Evolutionary conservation across 2,329 filamentous ascomycete genomes (phyloP), one percentile per base, ranked within the genome.

Genomic region (Rutstroemia sp.): DNA sequence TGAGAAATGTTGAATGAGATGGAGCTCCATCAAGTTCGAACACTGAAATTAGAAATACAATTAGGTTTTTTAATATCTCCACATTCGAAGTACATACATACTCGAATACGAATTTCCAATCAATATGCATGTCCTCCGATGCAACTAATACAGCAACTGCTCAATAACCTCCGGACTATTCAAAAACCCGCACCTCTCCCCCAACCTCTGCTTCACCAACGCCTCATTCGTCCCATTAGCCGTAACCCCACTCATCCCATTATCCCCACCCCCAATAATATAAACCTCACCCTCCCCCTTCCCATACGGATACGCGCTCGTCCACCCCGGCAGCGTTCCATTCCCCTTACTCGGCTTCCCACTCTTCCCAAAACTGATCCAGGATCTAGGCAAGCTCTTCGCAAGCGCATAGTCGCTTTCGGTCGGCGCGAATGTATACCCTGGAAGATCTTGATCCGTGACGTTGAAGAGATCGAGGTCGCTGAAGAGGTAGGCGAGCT

Each of bases 401-500:
- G 60, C 62, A 1, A 81, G 66, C 1, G 67, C 66, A 45, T 73
- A 71, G 63, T 81, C 78, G 5, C 64, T 64, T 1, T 62, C 47
- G 0, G 69, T 69, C 0, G 74, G 71, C 12, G 71, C 63, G 64
- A 72, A 73, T 51, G 46, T 36, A 23, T 60, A 60, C 2, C 46
- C 51, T 1, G 49, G 39, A 14, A 61, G 48, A 1, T 46, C 23
- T 5, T 63, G 67, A 65, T 67, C 67, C 8, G 63, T 63, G 3
- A 65, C 63, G 51, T 78, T 70, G 64, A 76, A 81, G 51, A 73
- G 68, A 2, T 73, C 70, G 17, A 76, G 60, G 56, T 75, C 75
- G 10, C 71, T 78, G 57, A 76, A 81, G 3, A 78, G 67, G 65
- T 80, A 82, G 5, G 76, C 73, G 25, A 81, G 75, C 51, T 81